Evolutionary conservation across 164 flowering plant species (phyloP).

Genomic region (Warburgia ugandensis): DNA sequence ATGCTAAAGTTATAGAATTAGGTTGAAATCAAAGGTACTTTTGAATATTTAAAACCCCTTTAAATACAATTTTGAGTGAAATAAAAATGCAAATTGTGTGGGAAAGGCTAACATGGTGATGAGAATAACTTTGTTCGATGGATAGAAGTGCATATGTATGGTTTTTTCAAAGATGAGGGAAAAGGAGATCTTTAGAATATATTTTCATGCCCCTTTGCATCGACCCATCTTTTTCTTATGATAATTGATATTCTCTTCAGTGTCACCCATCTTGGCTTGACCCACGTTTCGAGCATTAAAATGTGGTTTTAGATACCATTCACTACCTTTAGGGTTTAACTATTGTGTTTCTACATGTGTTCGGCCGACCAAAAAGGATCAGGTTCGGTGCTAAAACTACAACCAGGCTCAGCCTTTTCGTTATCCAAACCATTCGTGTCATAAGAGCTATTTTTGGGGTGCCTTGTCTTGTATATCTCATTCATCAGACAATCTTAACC

Average conservation of each 20-base stretch:
- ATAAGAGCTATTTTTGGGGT: no score
- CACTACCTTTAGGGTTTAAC: slow-evolving; percentile 14
- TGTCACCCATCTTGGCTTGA: slow-evolving; percentile 5
- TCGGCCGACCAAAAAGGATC: no score
- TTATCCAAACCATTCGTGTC: no score
- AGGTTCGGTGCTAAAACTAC: no score
- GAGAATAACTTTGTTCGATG: slow-evolving; percentile 1
- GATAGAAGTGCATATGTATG: not conserved
- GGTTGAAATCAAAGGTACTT: not conserved
- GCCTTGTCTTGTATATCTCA: no score
- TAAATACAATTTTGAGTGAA: not conserved
- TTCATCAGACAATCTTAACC: no score
- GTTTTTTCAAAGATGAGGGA: not conserved
- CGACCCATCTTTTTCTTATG: not conserved
- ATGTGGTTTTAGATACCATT: slow-evolving; percentile 21
- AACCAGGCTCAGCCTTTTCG: no score
- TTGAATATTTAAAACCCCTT: slow-evolving; percentile 1
- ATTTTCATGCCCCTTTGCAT: not conserved
- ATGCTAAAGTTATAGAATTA: not conserved
- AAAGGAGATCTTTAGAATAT: slow-evolving; percentile 7
- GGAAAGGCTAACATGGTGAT: not conserved
- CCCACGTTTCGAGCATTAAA: slow-evolving; percentile 17
- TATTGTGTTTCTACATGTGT: not conserved
- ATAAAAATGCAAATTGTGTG: not conserved
- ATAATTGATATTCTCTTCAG: slow-evolving; percentile 4